Evolutionary conservation across 805 yeast genomes (phyloP).

Genomic region (Candida argentea): DNA sequence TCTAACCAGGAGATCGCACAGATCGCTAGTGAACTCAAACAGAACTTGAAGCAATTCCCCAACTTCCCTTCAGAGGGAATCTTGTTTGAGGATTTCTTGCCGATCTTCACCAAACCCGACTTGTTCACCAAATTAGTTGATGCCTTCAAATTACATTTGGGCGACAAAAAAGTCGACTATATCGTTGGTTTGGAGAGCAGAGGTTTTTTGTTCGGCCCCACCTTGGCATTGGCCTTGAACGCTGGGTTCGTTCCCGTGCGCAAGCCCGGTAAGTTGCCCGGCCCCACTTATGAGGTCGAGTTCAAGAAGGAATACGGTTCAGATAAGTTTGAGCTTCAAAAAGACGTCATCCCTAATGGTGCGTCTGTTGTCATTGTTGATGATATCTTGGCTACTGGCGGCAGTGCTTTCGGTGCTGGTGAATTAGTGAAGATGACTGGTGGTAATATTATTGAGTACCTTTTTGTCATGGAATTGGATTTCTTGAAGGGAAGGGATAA

Average conservation of each 20-base stretch:
- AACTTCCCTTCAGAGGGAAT: slow-evolving; percentile 93
- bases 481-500: slow-evolving; percentile 90
- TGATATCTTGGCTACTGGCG: slow-evolving; percentile 97
- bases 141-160: slow-evolving; percentile 71
- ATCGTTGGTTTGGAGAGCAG: slow-evolving; percentile 93
- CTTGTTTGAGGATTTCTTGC: slow-evolving; percentile 91
- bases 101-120: slow-evolving; percentile 77
- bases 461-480: slow-evolving; percentile 89
- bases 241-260: slow-evolving; percentile 94
- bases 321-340: slow-evolving; percentile 84
- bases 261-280: slow-evolving; percentile 93
- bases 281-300: slow-evolving; percentile 59
- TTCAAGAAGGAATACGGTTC: slow-evolving; percentile 89
- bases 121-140: slow-evolving; percentile 71
- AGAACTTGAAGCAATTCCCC: slow-evolving; percentile 57
- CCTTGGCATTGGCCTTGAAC: slow-evolving; percentile 79
- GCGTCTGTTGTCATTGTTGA: slow-evolving; percentile 83
- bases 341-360: slow-evolving; percentile 67
- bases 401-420: slow-evolving; percentile 92
- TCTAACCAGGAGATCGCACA: slow-evolving; percentile 14
- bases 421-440: slow-evolving; percentile 58
- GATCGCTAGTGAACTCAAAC: slow-evolving; percentile 28
- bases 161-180: slow-evolving; percentile 64
- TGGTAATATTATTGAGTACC: slow-evolving; percentile 68
- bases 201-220: slow-evolving; percentile 94